These are phyloP conservation scores for Cyberlindnera suaveolens DNA, from an alignment of 805 yeast genomes.

Conservation along the genomic window DNA sequence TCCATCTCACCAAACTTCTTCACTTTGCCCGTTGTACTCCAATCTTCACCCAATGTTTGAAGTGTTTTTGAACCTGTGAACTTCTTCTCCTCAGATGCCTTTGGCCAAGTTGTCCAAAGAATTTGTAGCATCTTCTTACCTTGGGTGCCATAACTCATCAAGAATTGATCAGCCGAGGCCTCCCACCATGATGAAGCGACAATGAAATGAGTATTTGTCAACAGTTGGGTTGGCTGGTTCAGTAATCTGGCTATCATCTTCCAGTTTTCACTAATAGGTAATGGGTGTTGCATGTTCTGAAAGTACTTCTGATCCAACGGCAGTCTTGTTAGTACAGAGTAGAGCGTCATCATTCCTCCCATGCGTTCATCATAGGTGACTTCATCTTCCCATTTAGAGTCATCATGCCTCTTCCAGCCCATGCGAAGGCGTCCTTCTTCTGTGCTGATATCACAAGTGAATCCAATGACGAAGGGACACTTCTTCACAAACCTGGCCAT, in stretches of 20 bases:
- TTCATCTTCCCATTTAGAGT: constrained; percentile 43
- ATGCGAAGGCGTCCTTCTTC: constrained; percentile 75
- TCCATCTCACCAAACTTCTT: constrained; percentile 32
- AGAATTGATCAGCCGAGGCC: constrained; percentile 54
- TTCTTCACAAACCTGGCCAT: constrained; percentile 84
- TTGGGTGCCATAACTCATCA: constrained; percentile 59
- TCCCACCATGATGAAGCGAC: constrained; percentile 91
- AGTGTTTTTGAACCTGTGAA: constrained; percentile 79
- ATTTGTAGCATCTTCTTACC: constrained; percentile 52
- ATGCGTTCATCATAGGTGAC: constrained; percentile 77
- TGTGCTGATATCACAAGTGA: constrained; percentile 64
- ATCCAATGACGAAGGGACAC: constrained; percentile 87
- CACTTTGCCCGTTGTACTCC: constrained; percentile 43
- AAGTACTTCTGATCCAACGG: constrained; percentile 27
- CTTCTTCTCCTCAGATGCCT: constrained; percentile 40
- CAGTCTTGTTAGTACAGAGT: constrained; percentile 64
- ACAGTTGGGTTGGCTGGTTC: constrained; percentile 43
- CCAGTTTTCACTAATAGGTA: constrained; percentile 62
- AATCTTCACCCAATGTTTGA: constrained; percentile 74
- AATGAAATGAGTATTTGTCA: constrained; percentile 66
- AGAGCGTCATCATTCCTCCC: constrained; percentile 79
- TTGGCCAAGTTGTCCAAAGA: constrained; percentile 47
- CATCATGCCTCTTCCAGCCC: constrained; percentile 73
- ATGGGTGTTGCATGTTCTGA: constrained; percentile 37
- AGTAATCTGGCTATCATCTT: constrained; percentile 61